Evolutionary conservation across 257 asterid species (phyloP).

Genomic region (Ilex aquifolium): DNA sequence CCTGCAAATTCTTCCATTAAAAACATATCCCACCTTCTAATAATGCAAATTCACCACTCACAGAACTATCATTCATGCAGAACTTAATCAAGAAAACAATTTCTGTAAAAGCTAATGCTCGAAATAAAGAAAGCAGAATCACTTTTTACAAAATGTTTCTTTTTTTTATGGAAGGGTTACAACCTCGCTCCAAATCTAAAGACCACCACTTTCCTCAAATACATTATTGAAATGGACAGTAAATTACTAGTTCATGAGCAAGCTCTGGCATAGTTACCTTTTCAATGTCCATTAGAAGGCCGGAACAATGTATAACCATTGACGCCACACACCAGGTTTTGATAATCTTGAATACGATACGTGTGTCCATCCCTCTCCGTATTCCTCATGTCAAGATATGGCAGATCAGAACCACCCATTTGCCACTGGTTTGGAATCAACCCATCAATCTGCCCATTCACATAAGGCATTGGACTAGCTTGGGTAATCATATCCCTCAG

Average conservation of each 20-base stretch:
- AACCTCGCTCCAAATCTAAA: slow-evolving; percentile 23
- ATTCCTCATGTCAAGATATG: slow-evolving; percentile 31
- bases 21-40: too few relatives aligned
- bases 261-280: slow-evolving; percentile 5
- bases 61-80: too few relatives aligned
- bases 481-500: slow-evolving; percentile 45
- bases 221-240: slow-evolving; percentile 18
- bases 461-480: slow-evolving; percentile 31
- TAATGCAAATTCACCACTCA: too few relatives aligned
- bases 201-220: slow-evolving; percentile 16
- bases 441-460: slow-evolving; percentile 55
- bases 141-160: slow-evolving; percentile 29
- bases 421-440: slow-evolving; percentile 60
- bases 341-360: slow-evolving; percentile 51
- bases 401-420: slow-evolving; percentile 49
- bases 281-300: slow-evolving; percentile 69
- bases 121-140: slow-evolving; percentile 19
- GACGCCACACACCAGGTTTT: slow-evolving; percentile 37
- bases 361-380: slow-evolving; percentile 43
- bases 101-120: slow-evolving; percentile 12
- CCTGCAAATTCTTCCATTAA: too few relatives aligned
- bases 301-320: slow-evolving; percentile 59
- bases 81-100: too few relatives aligned
- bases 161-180: slow-evolving; percentile 16
- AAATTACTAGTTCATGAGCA: slow-evolving; percentile 12